phyloP scores from a whole-genome alignment of 2,329 filamentous ascomycete genomes.

The Aspergillus arachidicola region DNA sequence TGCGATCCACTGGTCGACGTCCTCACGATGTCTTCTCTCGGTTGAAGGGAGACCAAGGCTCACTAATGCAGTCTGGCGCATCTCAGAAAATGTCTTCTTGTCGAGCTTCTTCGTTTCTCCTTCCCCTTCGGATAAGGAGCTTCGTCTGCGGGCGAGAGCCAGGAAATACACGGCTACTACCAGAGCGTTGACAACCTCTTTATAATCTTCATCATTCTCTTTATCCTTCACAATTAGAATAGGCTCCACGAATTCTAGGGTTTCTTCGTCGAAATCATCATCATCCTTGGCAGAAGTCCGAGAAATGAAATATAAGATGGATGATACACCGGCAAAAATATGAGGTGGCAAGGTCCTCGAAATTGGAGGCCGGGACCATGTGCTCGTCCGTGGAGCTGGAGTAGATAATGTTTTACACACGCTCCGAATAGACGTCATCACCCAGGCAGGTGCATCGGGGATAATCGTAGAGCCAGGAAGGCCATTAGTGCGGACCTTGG shows the following conservation, averaged over 20 bases:
- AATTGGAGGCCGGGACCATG: constrained; percentile 40
- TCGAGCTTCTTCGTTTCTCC: constrained; percentile 37
- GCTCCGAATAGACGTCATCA: constrained; percentile 67
- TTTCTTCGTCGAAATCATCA: constrained; percentile 47
- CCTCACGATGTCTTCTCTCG: constrained; percentile 44
- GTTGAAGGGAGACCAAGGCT: constrained; percentile 44
- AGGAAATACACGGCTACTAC: constrained; percentile 49
- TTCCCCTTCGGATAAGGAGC: constrained; percentile 18
- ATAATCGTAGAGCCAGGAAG: constrained; percentile 31
- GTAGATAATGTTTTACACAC: constrained; percentile 66
- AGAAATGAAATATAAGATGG: constrained; percentile 53
- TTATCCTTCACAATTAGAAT: constrained; percentile 47
- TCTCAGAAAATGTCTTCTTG: constrained; percentile 44
- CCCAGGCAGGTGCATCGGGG: constrained; percentile 62
- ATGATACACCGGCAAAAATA: constrained; percentile 71
- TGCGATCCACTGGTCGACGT: constrained; percentile 65
- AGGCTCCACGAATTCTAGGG: constrained; percentile 37
- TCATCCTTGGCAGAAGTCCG: constrained; percentile 50
- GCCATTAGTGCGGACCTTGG: constrained; percentile 21
- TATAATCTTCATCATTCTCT: constrained; percentile 51
- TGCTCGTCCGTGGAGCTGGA: constrained; percentile 43
- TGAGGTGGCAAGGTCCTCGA: constrained; percentile 65
- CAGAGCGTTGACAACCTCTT: constrained; percentile 41
- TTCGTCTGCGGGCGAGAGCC: constrained; percentile 54
- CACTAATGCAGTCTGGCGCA: constrained; percentile 42